Conservation (phyloP, 1,284 basidiomycete species). For the Irpex sp. region DNA sequence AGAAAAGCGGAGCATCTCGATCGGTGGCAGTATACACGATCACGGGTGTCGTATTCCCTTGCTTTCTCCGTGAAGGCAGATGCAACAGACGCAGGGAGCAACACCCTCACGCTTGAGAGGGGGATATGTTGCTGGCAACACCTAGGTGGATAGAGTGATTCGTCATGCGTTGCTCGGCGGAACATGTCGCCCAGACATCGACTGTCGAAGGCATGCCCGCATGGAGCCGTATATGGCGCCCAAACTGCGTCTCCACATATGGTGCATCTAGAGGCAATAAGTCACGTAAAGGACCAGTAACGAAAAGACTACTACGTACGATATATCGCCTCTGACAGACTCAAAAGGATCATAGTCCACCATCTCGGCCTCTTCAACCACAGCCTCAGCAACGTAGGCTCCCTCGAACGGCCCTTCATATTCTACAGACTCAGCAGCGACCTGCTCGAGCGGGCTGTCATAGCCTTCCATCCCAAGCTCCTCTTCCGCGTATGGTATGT, state of each 20-base stretch:
- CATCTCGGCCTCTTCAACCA: neutral
- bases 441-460: too few species aligned
- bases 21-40: constrained; percentile 37
- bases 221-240: constrained; percentile 22
- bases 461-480: too few species aligned
- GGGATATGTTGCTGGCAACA: constrained; percentile 35
- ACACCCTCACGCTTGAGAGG: constrained; percentile 17
- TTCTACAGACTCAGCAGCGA: too few species aligned
- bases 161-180: constrained; percentile 32
- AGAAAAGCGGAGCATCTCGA: constrained; percentile 47
- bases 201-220: constrained; percentile 33
- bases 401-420: neutral
- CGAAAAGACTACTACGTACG: neutral
- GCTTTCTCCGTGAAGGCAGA: constrained; percentile 26
- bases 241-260: constrained; percentile 1
- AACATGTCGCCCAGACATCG: constrained; percentile 33
- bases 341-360: neutral
- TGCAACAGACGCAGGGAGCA: constrained; percentile 21
- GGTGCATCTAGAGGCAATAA: constrained; percentile 17
- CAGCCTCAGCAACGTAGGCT: neutral
- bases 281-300: neutral
- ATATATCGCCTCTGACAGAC: neutral
- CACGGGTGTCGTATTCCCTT: constrained; percentile 30
- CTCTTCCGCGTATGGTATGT: too few species aligned
- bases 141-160: constrained; percentile 37